Evolutionary conservation across 495 filamentous ascomycete genomes (phyloP).

Genomic region (Penicillium cataractarum): DNA sequence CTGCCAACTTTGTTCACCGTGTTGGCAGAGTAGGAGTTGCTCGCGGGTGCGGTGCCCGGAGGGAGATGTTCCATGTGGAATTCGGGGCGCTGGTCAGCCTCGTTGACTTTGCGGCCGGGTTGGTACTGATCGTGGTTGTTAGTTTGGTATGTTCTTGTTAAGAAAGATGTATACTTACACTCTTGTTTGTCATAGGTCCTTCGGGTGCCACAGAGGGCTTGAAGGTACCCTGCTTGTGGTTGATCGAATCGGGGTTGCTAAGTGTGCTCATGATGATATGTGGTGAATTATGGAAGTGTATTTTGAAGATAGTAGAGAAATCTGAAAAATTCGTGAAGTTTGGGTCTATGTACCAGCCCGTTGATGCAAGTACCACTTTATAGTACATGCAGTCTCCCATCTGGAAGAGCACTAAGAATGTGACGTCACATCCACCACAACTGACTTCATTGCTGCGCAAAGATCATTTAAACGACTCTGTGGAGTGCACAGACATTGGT

Average conservation of each 20-base stretch:
- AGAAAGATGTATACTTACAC: conserved; percentile 48
- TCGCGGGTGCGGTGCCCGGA: conserved; percentile 65
- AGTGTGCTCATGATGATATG: conserved; percentile 53
- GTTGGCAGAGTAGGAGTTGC: conserved; percentile 63
- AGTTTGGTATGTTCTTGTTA: not conserved
- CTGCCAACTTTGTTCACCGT: conserved; percentile 43
- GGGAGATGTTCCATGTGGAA: conserved; percentile 64
- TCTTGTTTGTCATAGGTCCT: conserved; percentile 54
- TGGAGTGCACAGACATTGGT: not conserved
- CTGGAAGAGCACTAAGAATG: not conserved
- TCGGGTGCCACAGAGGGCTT: conserved; percentile 47
- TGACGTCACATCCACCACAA: conserved; percentile 30
- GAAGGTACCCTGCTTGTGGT: conserved; percentile 36
- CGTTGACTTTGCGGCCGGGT: conserved; percentile 60
- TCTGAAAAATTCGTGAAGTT: no score
- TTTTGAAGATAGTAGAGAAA: not conserved
- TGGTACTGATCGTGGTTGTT: conserved; percentile 58
- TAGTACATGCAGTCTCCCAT: not conserved
- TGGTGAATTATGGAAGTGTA: not conserved
- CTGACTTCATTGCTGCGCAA: conserved; percentile 29
- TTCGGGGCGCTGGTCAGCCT: conserved; percentile 62
- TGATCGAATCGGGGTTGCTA: conserved; percentile 56
- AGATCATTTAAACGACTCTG: not conserved
- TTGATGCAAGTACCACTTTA: not conserved
- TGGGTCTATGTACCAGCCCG: not conserved